These are phyloP conservation scores for Aspergillus fumigatus DNA, from an alignment of 2,329 filamentous ascomycete genomes.

Conservation along the genomic window DNA sequence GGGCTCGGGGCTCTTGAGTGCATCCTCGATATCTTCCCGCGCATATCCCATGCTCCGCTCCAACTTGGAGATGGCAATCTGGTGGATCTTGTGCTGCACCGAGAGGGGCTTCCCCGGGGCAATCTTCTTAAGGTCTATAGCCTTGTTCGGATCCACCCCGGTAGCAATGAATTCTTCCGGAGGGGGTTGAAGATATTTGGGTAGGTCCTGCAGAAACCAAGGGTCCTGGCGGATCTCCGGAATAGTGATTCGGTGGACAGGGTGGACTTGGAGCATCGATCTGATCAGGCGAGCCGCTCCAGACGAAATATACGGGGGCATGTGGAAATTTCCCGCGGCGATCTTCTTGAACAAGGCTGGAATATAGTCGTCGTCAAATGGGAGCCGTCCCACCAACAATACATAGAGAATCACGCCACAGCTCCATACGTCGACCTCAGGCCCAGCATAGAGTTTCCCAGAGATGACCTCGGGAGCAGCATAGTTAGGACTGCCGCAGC, in stretches of 20 bases:
- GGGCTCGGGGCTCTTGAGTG: constrained; percentile 83
- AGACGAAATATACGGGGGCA: constrained; percentile 83
- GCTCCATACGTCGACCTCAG: constrained; percentile 88
- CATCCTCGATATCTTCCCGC: constrained; percentile 90
- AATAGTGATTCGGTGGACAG: constrained; percentile 89
- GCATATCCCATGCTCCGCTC: constrained; percentile 98
- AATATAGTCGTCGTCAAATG: constrained; percentile 98
- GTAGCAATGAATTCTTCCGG: constrained; percentile 91
- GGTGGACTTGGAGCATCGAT: constrained; percentile 92
- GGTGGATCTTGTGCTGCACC: constrained; percentile 83
- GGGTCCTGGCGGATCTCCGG: constrained; percentile 88
- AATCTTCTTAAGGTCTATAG: constrained; percentile 77
- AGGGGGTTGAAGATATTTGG: constrained; percentile 78
- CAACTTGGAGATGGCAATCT: constrained; percentile 89
- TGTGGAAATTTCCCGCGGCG: constrained; percentile 84
- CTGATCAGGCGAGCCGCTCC: constrained; percentile 73
- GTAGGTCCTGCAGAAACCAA: constrained; percentile 87
- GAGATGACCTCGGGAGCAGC: constrained; percentile 97
- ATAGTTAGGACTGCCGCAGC: constrained; percentile 97
- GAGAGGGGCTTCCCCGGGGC: constrained; percentile 72
- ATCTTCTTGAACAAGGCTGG: constrained; percentile 98
- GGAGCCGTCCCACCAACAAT: constrained; percentile 63
- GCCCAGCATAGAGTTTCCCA: constrained; percentile 93
- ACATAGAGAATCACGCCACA: constrained; percentile 65
- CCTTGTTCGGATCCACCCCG: constrained; percentile 87